Base-by-base conservation (phyloP, 169 alveolate species). In the Eimeria necatrix region DNA sequence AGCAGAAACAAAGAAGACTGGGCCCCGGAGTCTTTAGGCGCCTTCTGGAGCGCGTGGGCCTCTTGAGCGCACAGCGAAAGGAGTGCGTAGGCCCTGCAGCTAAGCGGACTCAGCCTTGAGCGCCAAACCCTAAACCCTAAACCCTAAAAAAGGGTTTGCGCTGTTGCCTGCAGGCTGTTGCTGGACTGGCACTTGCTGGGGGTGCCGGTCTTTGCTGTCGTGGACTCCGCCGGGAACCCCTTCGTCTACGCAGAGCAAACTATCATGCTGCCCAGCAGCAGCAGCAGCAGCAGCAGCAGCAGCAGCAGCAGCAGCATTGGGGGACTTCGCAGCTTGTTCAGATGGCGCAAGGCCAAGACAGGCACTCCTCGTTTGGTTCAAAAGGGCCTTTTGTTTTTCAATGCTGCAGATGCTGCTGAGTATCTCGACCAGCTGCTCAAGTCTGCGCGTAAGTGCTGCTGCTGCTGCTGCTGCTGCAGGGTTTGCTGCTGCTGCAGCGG, bases 71-170 rank as follows among this genome's bases (percentile, higher is more conserved):
- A 9, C 16, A n/a, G 81, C 14, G 51, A 32, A 71, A 71, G 16
- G 81, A 71, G 81, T 71, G 10, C 4, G 49, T 48, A 9, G 4
- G 49, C 16, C 53, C 81, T 71, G n/a, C 10, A 9, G 6, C 41
- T 16, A 14, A 9, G 51, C 16, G 18, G 22, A 12, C 48, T 16
- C 14, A 71, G 22, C 81, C 81, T 48, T 71, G 22, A 71, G 22
- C 81, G 49, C 81, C 32, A 71, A 71, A 71, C 81, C 81, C 49
- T 71, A 71, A 71, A 71, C 81, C 81, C 81, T 71, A 71, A 71
- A 71, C 81, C 81, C 81, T 71, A 71, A 71, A 12, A 5, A 4
- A 4, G 48, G 8, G 76, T 64, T 14, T 64, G 41, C 20, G 18
- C 20, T 76, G 51, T 32, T 76, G 24, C 48, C 4, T 76, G 26